Conservation (phyloP, 345 rosid genomes). For the Populus ilicifolia region DNA sequence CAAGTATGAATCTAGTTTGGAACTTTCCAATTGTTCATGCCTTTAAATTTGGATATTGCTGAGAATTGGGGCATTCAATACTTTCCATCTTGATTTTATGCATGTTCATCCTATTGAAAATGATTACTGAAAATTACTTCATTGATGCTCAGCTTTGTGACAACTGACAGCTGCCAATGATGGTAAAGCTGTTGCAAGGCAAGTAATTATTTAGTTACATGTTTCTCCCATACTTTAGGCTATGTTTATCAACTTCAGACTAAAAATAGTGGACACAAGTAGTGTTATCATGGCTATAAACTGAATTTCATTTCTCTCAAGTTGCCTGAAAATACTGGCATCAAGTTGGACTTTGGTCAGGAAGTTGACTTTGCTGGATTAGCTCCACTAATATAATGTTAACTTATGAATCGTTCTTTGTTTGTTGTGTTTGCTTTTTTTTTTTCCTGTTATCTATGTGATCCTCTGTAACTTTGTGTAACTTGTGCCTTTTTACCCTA, state of each 20-base stretch:
- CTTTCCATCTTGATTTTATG: neutral
- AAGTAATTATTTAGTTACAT: neutral
- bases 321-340: neutral
- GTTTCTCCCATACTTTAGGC: neutral
- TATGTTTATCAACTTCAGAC: neutral
- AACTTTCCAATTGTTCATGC: neutral
- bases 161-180: neutral
- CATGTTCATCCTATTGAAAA: neutral
- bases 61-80: neutral
- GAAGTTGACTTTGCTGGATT: neutral
- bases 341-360: neutral
- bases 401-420: neutral
- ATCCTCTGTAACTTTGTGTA: neutral
- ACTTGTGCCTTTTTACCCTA: neutral
- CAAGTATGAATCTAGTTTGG: neutral
- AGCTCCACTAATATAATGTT: neutral
- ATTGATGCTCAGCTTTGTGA: neutral
- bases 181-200: neutral
- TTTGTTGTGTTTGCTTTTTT: neutral
- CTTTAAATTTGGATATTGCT: neutral
- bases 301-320: neutral
- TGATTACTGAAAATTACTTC: neutral
- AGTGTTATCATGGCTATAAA: too few relatives aligned
- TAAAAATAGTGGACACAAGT: neutral
- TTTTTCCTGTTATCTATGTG: neutral